Conservation (phyloP, 2,329 filamentous ascomycete genomes). For the Aspergillus eucalypticola region DNA sequence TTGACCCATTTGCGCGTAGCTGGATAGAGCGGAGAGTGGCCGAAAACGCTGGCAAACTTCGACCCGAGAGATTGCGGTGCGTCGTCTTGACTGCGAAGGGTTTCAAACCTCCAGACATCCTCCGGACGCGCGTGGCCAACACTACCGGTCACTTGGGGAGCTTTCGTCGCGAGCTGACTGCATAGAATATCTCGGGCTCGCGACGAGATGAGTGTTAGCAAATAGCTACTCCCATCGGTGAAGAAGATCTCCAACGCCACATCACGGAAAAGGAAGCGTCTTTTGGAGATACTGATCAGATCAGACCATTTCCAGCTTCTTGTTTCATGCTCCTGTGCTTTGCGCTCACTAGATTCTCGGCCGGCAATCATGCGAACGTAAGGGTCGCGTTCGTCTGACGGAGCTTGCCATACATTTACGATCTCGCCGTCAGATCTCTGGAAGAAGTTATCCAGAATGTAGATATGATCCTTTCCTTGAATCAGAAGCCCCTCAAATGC, state of each 20-base stretch:
- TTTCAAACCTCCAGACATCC: slow-evolving; percentile 88
- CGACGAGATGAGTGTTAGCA: slow-evolving; percentile 79
- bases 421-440: slow-evolving; percentile 94
- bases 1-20: slow-evolving; percentile 87
- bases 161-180: slow-evolving; percentile 71
- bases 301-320: slow-evolving; percentile 93
- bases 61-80: slow-evolving; percentile 71
- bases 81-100: slow-evolving; percentile 68
- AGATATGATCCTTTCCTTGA: slow-evolving; percentile 85
- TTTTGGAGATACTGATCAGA: slow-evolving; percentile 92
- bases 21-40: slow-evolving; percentile 75
- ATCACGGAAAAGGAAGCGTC: slow-evolving; percentile 90
- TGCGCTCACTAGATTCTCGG: slow-evolving; percentile 63
- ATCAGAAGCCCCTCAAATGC: slow-evolving; percentile 92
- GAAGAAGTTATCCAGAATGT: slow-evolving; percentile 95
- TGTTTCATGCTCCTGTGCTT: slow-evolving; percentile 72
- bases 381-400: slow-evolving; percentile 85
- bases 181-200: slow-evolving; percentile 77
- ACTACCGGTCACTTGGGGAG: slow-evolving; percentile 73
- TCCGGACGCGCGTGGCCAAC: slow-evolving; percentile 74
- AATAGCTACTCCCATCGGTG: slow-evolving; percentile 90
- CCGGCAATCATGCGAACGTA: slow-evolving; percentile 93
- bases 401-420: slow-evolving; percentile 93
- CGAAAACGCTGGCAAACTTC: slow-evolving; percentile 90
- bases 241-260: slow-evolving; percentile 98